Evolutionary conservation across 2,329 filamentous ascomycete species (phyloP), one percentile per base, ranked within the genome.

Genomic region (Penicillium hesseltinei): DNA sequence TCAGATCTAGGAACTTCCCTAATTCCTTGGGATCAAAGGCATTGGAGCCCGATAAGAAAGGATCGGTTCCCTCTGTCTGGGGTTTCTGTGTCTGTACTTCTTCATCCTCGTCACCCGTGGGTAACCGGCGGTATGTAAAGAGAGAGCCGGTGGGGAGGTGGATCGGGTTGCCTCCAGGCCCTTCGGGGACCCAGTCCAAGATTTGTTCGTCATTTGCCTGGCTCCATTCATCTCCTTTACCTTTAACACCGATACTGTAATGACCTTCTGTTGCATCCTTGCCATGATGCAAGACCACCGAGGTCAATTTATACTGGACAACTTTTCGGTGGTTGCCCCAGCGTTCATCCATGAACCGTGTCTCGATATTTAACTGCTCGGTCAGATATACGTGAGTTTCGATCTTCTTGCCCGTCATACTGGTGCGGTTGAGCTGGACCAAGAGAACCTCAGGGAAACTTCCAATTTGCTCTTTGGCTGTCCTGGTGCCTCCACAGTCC

Each of bases 241-340:
- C 57, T 58, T 66, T 69, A 43, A 68, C 62, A n/a, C 51, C 57
- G 25, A 60, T 54, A 5, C 23, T 60, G 51, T 71, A 72, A 56
- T 73, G 69, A 2, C 67, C 69, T 8, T 4, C 2, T 0, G 5
- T 3, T 1, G 46, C 17, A 4, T n/a, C 39, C 2, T 2, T 0
- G n/a, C 39, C 23, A 3, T n/a, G 11, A 46, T 69, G 70, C 19
- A 68, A 53, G 25, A 69, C 56, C 23, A 73, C 57, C 1, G 64
- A 62, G 29, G 63, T 65, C 10, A 72, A 62, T 40, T 66, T 60
- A 54, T 72, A 74, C 6, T 51, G 38, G n/a, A 64, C 25, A 10
- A 40, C 40, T 46, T 56, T 15, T 31, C 48, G 35, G 33, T 45
- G 17, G 23, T 44, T 21, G 27, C 40, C 13, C 35, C 19, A 33